Base-by-base conservation (phyloP, 1,139 yeast species). In the Geotrichum siamense region DNA sequence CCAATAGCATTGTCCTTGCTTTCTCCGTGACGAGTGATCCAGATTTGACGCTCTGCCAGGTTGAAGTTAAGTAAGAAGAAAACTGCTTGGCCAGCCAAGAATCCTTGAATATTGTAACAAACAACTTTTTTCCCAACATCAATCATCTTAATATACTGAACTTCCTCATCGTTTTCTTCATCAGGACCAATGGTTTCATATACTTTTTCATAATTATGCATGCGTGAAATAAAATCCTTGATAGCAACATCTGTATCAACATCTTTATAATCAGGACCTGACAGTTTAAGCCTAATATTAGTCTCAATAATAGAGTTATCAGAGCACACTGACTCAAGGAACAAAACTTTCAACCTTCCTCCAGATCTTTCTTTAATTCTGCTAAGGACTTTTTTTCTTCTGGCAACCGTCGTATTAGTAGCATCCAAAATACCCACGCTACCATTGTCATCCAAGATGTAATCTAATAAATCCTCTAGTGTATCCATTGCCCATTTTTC, bases 401-500 rank as follows among this genome's bases (percentile, higher is more conserved):
- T 72, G 10, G 69, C 71, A 47, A 76, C 78, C 1, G 96, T 91
- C 2, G 96, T 83, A 61, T 91, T 91, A 3, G 65, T 87, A 1
- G 97, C 97, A 64, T 91, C 98, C 57, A 91, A 81, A 13, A 91
- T 86, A 1, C 96, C 98, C 12, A 89, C 96, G 3, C 89, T 80
- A 2, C 97, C 97, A 26, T 79, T 76, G 0, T 89, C 94, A 22
- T 75, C 72, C 43, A 86, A 63, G 4, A 91, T 75, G 62, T 84
- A 89, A 55, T 86, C 93, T 31, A 91, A 69, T 49, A 91, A 65
- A 57, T 82, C 84, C 50, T 86, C 94, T 48, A 91, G 68, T 0
- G 97, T 91, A 53, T 89, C 96, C 79, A 83, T 80, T 0, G 98
- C 98, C 96, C 97, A 89, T 61, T 82, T 77, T 55, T 91, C 97